Evolutionary conservation across 2,329 filamentous ascomycete genomes (phyloP).

Genomic region (Coniella vitis): DNA sequence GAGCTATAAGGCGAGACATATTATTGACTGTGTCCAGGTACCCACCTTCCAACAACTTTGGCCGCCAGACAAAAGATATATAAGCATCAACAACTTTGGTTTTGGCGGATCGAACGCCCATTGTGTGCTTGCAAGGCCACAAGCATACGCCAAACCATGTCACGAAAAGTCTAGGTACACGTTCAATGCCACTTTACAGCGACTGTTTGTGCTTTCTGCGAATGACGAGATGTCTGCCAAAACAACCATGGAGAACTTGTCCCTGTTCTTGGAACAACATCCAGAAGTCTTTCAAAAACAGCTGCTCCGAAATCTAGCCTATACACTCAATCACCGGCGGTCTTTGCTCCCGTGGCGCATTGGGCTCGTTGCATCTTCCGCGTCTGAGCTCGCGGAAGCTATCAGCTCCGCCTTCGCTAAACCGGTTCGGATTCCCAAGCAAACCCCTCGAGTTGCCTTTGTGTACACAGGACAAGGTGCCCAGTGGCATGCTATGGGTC

Average conservation of each 20-base stretch:
- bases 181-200: background rate
- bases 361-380: background rate
- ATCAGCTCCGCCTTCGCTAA: background rate
- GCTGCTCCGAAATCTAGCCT: slow-evolving; percentile 7
- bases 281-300: slow-evolving; percentile 7
- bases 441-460: slow-evolving; percentile 23
- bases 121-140: slow-evolving; percentile 20
- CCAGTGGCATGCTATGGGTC: slow-evolving; percentile 14
- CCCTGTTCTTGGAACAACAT: slow-evolving; percentile 9
- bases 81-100: slow-evolving; percentile 25
- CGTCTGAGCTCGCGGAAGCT: background rate
- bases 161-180: background rate
- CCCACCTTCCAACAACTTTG: slow-evolving; percentile 5
- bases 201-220: slow-evolving; percentile 5
- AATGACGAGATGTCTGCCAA: slow-evolving; percentile 2
- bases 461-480: slow-evolving; percentile 34
- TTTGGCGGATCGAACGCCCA: slow-evolving; percentile 26
- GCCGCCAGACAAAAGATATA: slow-evolving; percentile 4
- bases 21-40: background rate
- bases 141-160: background rate
- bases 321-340: slow-evolving; percentile 6
- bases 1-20: background rate
- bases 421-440: slow-evolving; percentile 19
- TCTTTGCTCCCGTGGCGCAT: slow-evolving; percentile 5
- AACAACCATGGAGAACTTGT: background rate